Conservation (phyloP, 495 filamentous ascomycete genomes). For the Chaetomidium leptoderma region DNA sequence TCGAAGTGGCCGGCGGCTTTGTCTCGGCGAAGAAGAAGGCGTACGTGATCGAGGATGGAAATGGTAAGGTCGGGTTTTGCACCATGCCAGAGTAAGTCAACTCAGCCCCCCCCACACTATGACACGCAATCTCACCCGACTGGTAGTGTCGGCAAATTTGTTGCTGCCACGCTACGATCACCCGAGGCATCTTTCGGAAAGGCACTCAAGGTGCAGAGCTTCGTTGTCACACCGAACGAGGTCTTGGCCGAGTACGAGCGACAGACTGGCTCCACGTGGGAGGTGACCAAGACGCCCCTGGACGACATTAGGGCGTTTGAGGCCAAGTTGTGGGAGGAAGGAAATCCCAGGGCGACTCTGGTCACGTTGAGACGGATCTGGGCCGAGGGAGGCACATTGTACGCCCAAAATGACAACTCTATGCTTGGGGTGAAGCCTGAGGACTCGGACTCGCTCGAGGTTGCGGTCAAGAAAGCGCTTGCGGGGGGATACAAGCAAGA, state of each 20-base stretch:
- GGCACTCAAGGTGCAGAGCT: slow-evolving; percentile 65
- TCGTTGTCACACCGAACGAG: slow-evolving; percentile 57
- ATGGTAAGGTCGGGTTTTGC: slow-evolving; percentile 58
- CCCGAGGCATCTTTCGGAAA: slow-evolving; percentile 50
- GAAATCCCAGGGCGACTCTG: slow-evolving; percentile 49
- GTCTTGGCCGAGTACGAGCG: slow-evolving; percentile 63
- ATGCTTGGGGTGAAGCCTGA: slow-evolving; percentile 46
- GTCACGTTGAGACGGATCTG: slow-evolving; percentile 63
- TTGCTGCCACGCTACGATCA: slow-evolving; percentile 54
- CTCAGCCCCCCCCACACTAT: neutral
- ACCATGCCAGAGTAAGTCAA: slow-evolving; percentile 61
- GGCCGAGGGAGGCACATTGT: slow-evolving; percentile 67
- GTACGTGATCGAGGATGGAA: slow-evolving; percentile 54
- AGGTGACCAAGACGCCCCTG: slow-evolving; percentile 51
- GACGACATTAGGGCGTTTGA: slow-evolving; percentile 51
- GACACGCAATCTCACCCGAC: slow-evolving; percentile 5
- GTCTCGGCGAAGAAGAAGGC: slow-evolving; percentile 53
- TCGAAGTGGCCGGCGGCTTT: slow-evolving; percentile 48
- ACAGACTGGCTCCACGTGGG: slow-evolving; percentile 56
- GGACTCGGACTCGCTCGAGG: slow-evolving; percentile 47
- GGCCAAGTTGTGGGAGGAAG: slow-evolving; percentile 50
- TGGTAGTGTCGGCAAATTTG: slow-evolving; percentile 60
- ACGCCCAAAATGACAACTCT: slow-evolving; percentile 62
- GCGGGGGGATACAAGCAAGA: slow-evolving; percentile 31
- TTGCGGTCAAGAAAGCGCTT: slow-evolving; percentile 42